These are phyloP conservation scores for Gonapodya sp. DNA, from an alignment of 192 early-diverging fungal species.

Conservation along the genomic window DNA sequence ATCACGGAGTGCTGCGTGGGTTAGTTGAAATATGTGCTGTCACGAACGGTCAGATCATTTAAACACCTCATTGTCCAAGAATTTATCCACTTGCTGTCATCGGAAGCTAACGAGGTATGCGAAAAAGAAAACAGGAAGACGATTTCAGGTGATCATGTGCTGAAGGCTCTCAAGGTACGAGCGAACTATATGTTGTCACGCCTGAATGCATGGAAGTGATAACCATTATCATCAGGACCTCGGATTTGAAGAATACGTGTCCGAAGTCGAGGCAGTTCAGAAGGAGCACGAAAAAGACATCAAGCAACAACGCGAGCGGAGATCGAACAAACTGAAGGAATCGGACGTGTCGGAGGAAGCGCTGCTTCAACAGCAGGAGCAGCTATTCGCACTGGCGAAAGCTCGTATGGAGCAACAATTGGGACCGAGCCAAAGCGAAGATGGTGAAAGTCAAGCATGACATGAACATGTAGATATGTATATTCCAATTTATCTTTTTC, in stretches of 20 bases:
- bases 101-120: conserved; percentile 91
- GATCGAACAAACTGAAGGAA: conserved; percentile 61
- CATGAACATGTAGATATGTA: not conserved
- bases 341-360: conserved; percentile 81
- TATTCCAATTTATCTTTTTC: no score
- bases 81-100: conserved; percentile 90
- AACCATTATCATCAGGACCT: conserved; percentile 37
- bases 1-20: conserved; percentile 92
- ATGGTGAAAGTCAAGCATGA: not conserved
- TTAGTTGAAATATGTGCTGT: conserved; percentile 26
- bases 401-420: not conserved
- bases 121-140: conserved; percentile 96
- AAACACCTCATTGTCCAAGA: conserved; percentile 36
- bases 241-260: conserved; percentile 86
- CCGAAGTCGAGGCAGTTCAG: conserved; percentile 76
- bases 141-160: conserved; percentile 92
- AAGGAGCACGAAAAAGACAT: conserved; percentile 81
- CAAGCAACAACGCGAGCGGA: conserved; percentile 76
- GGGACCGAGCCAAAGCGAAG: not conserved
- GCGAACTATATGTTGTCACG: not conserved
- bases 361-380: conserved; percentile 68
- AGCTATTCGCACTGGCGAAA: conserved; percentile 75
- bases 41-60: not conserved
- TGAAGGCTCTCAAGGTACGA: conserved; percentile 68
- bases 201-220: not conserved